Conservation (phyloP, 73 alveolate species). For the Paramecium octaurelia region DNA sequence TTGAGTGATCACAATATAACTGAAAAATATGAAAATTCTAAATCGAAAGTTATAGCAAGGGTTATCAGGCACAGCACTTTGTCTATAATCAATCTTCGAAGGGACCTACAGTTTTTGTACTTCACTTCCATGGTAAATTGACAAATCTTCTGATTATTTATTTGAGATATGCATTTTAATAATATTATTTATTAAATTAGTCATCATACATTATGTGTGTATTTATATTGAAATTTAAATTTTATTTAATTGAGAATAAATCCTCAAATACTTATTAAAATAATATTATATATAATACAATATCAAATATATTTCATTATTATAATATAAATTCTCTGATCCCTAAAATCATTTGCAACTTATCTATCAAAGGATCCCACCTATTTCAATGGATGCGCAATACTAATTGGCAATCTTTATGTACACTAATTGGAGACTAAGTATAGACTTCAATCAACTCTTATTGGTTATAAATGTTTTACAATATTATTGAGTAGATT, state of each 20-base stretch:
- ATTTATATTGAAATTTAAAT: background rate
- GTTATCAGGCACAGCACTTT: constrained; percentile 31
- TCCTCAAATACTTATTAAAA: background rate
- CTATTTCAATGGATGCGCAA: background rate
- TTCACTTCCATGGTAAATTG: background rate
- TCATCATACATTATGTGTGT: background rate
- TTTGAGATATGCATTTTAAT: constrained; percentile 30
- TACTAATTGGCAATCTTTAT: background rate
- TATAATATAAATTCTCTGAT: background rate
- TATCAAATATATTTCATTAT: background rate
- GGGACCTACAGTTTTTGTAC: background rate
- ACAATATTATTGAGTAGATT: no score
- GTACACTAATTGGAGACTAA: background rate
- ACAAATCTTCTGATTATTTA: constrained; percentile 21
- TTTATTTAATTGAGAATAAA: background rate
- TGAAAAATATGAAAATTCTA: constrained; percentile 17
- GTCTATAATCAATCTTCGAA: background rate
- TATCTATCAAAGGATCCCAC: background rate
- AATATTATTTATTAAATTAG: background rate
- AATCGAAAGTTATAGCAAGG: constrained; percentile 45
- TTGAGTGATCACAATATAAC: constrained; percentile 20
- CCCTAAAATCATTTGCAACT: background rate
- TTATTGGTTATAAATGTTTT: background rate
- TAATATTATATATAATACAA: background rate
- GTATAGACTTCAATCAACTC: background rate